Evolutionary conservation across 2,329 filamentous ascomycete genomes (phyloP).

Genomic region (Incumbomyces delicatus): DNA sequence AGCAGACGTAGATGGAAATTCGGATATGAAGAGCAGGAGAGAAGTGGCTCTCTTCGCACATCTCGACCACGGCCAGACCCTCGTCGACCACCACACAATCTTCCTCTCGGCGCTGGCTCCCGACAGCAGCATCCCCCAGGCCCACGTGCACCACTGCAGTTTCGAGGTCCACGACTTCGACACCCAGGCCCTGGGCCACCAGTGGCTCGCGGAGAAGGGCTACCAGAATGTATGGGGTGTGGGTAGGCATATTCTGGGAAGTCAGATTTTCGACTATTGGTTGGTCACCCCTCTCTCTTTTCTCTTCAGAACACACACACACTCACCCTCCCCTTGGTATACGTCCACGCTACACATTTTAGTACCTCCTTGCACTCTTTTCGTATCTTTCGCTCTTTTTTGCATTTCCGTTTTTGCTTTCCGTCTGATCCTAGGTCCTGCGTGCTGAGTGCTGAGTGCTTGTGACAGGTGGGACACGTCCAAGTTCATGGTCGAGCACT

Average conservation of each 20-base stretch:
- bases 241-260: slow-evolving; percentile 59
- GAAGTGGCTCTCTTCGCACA: slow-evolving; percentile 39
- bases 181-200: slow-evolving; percentile 58
- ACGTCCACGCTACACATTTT: too few species aligned
- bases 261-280: slow-evolving; percentile 67
- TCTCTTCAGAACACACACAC: too few species aligned
- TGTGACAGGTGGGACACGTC: slow-evolving; percentile 51
- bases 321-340: too few species aligned
- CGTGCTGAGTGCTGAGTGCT: too few species aligned
- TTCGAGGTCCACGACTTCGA: slow-evolving; percentile 67
- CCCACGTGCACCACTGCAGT: slow-evolving; percentile 56
- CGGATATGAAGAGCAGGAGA: too few species aligned
- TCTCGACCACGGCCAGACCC: slow-evolving; percentile 38
- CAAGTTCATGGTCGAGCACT: slow-evolving; percentile 58
- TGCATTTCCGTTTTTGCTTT: too few species aligned
- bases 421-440: too few species aligned
- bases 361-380: too few species aligned
- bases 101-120: slow-evolving; percentile 32
- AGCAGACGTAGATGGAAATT: too few species aligned
- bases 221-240: slow-evolving; percentile 62
- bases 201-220: slow-evolving; percentile 54
- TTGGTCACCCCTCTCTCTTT: slow-evolving; percentile 21
- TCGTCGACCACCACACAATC: slow-evolving; percentile 45
- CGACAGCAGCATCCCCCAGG: slow-evolving; percentile 7
- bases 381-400: neutral